Percentiles rank a stretch among this genome's conserved stretches.
Conservation (phyloP, 306 rosid species). For the Begonia fuchsioides region DNA sequence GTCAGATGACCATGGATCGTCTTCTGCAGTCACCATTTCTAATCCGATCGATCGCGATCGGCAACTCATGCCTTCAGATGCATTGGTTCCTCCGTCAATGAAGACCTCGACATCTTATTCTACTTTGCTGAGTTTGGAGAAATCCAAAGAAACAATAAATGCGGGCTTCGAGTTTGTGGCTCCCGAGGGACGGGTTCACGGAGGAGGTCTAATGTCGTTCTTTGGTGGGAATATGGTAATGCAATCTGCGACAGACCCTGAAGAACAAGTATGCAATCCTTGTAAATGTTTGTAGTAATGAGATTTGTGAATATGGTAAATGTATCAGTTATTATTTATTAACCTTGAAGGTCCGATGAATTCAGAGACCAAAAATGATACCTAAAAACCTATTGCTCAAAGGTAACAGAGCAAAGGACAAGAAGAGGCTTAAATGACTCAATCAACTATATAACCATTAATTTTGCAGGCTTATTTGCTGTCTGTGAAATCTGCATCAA, state of each 20-base stretch:
- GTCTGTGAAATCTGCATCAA: slow-evolving; percentile 31
- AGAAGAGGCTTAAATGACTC: too few species aligned
- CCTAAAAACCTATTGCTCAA: too few species aligned
- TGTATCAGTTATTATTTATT: too few species aligned
- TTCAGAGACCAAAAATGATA: too few species aligned
- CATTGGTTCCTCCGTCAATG: slow-evolving; percentile 57
- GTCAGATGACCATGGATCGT: neutral
- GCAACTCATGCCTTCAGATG: slow-evolving; percentile 65
- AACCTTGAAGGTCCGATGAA: too few species aligned
- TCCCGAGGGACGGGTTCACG: slow-evolving; percentile 86
- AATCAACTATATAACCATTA: too few species aligned
- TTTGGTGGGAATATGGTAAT: slow-evolving; percentile 68
- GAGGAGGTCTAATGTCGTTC: slow-evolving; percentile 67
- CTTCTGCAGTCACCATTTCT: neutral
- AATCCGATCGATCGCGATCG: slow-evolving; percentile 4
- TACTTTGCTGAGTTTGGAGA: slow-evolving; percentile 27
- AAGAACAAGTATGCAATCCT: slow-evolving; percentile 6
- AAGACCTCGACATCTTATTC: slow-evolving; percentile 20
- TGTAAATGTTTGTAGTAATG: slow-evolving; percentile 16
- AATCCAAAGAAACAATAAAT: slow-evolving; percentile 26
- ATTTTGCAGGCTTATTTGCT: slow-evolving; percentile 20
- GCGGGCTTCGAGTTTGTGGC: slow-evolving; percentile 26
- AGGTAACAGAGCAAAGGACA: too few species aligned
- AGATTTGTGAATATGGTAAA: too few species aligned
- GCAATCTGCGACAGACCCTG: slow-evolving; percentile 46